These are phyloP conservation scores for Cyclotella kingstonii DNA, from an alignment of 108 stramenopile species.

Conservation along the genomic window DNA sequence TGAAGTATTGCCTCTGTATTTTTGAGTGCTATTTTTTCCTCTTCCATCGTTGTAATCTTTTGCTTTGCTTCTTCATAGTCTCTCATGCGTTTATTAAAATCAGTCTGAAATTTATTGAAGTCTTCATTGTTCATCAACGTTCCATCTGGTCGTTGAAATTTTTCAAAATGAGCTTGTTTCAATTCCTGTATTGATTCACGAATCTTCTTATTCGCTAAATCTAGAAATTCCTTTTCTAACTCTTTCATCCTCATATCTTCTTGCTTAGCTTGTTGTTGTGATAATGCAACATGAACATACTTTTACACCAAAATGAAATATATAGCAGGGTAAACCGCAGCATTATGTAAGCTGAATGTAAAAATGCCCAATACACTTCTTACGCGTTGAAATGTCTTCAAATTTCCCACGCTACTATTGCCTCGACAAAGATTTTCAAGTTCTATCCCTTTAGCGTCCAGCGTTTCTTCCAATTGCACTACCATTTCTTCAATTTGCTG, in stretches of 20 bases:
- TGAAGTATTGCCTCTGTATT: constrained; percentile 51
- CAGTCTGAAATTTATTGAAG: constrained; percentile 26
- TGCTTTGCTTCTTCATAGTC: constrained; percentile 1
- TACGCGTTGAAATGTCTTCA: constrained; percentile 12
- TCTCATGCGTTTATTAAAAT: constrained; percentile 18
- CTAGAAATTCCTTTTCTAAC: constrained; percentile 13
- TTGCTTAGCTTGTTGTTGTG: constrained; percentile 9
- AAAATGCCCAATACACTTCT: background rate
- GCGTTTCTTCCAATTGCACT: constrained; percentile 40
- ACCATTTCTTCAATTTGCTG: constrained; percentile 9
- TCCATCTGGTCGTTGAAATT: background rate
- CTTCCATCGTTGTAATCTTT: constrained; percentile 23
- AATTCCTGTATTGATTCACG: background rate
- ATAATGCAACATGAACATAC: constrained; percentile 17
- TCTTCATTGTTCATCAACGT: background rate
- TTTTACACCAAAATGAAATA: background rate
- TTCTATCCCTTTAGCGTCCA: constrained; percentile 43
- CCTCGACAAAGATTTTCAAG: constrained; percentile 24
- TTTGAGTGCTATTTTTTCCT: constrained; percentile 46
- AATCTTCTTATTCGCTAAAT: constrained; percentile 5
- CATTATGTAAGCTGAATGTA: background rate
- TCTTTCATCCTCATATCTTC: constrained; percentile 7
- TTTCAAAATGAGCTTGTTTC: background rate
- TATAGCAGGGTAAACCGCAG: background rate
- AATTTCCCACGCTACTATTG: background rate